Base-by-base conservation (phyloP, 1,139 yeast species). In the Suhomyces panamericanus region DNA sequence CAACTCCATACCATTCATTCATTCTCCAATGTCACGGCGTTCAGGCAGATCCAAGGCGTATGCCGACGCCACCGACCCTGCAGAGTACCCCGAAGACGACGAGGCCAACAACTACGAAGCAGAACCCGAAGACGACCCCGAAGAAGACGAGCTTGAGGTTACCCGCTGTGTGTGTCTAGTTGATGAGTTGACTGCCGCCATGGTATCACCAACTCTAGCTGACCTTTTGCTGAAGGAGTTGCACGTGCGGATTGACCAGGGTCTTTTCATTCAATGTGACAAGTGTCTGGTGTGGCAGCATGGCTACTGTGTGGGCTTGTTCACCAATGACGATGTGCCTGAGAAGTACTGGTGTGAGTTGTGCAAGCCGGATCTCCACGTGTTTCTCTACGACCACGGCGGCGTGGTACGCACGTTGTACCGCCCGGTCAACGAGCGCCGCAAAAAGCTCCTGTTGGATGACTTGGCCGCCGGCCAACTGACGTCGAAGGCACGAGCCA, bases 221-320 rank as follows among this genome's bases (percentile, higher is more conserved):
- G 76, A 50, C 1, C 50, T 72, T 17, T 78, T 83, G 45, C 74
- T 67, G 34, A 62, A 69, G 15, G 82, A 78, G 46, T 77, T 73
- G 52, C 80, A 79, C 38, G 85, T 87, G 42, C 78, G 85, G 43
- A 87, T 85, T 46, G 85, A 85, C 51, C 83, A 83, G 48, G 95
- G 95, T 3, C 76, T 87, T 42, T 87, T 85, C 64, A 86, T 87
- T 55, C 95, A 86, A 66, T 93, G 99, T 73, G 98, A 93, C 56
- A 76, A 78, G 51, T 93, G 99, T 67, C 83, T 89, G 22, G 96
- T 85, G 10, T 93, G 98, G 99, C 98, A 93, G 66, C 99, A 93
- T 63, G 98, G 97, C 3, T 90, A 76, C 66, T 93, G 99, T 69
- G 97, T 93, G 34, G 96, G 96, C 1, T 77, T 88, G 48, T 75